Conservation (phyloP, 2,329 filamentous ascomycete genomes). For the Monosporascus sp. region DNA sequence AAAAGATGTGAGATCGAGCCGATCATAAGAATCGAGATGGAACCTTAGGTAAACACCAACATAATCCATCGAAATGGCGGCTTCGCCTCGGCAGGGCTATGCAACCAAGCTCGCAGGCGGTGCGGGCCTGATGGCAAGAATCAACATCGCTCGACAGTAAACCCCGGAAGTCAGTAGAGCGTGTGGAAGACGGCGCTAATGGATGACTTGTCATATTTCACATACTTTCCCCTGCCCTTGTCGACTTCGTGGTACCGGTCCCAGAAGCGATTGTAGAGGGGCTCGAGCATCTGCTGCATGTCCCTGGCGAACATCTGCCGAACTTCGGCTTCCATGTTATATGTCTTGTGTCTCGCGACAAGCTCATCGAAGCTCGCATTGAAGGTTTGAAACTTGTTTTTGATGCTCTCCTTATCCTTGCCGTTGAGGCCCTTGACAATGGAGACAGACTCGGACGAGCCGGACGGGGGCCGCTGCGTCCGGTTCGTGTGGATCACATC, state of each 20-base stretch:
- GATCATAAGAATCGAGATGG: too few relatives aligned
- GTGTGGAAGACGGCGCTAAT: constrained; percentile 63
- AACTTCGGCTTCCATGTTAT: constrained; percentile 89
- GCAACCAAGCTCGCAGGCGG: background rate
- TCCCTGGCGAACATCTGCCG: constrained; percentile 74
- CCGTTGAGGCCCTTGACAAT: constrained; percentile 78
- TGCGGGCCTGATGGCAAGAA: background rate
- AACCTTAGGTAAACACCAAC: too few relatives aligned
- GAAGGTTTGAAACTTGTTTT: constrained; percentile 91
- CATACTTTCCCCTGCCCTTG: constrained; percentile 96
- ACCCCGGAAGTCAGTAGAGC: constrained; percentile 33
- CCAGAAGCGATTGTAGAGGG: constrained; percentile 91
- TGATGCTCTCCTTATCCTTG: constrained; percentile 94
- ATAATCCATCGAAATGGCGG: too few relatives aligned
- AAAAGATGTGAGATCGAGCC: too few relatives aligned
- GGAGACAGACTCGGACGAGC: constrained; percentile 72
- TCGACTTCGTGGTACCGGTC: constrained; percentile 96
- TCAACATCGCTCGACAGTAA: too few relatives aligned
- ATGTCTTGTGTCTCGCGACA: constrained; percentile 73
- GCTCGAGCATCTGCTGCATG: constrained; percentile 87
- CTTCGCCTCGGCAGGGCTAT: background rate
- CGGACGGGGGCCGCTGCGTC: constrained; percentile 64
- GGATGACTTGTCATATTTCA: constrained; percentile 88
- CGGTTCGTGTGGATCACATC: constrained; percentile 91
- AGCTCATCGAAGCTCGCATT: constrained; percentile 88